Base-by-base conservation (phyloP, 2,329 filamentous ascomycete species). In the Fusarium staphyleae region DNA sequence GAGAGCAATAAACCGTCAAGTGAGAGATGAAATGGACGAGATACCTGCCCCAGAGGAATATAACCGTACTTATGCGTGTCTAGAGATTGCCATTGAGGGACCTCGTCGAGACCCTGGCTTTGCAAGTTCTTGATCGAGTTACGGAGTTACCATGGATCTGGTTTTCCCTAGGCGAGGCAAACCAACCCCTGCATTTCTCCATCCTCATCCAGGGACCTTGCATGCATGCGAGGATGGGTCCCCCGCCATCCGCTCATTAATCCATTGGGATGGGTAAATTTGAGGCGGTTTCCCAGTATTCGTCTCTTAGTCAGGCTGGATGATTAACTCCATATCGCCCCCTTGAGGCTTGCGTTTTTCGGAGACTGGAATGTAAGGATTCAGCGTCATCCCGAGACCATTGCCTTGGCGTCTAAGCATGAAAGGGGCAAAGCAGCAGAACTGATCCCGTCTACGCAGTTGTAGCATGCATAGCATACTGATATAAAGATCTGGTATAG, bases 41-140 rank as follows among this genome's bases (percentile, higher is more conserved):
- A 42, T 42, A n/a, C 19, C 24, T 22, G 4, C 19, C 19, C 19
- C 19, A 22, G 19, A 22, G 19, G 6, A 22, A 22, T 22, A 22
- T 22, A 42, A 57, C n/a, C 42, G 50, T 56, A 41, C 42, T n/a
- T n/a, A 53, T 53, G 55, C 42, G 44, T 53, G 48, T 48, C 42
- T 53, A 57, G 24, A n/a, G n/a, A n/a, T n/a, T n/a, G n/a, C n/a
- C n/a, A n/a, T n/a, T n/a, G n/a, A n/a, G n/a, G n/a, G n/a, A n/a
- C n/a, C n/a, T n/a, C n/a, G n/a, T n/a, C n/a, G n/a, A n/a, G n/a
- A n/a, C n/a, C n/a, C n/a, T n/a, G n/a, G n/a, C n/a, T n/a, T n/a
- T n/a, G n/a, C n/a, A n/a, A n/a, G n/a, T n/a, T n/a, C n/a, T n/a
- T n/a, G n/a, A n/a, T n/a, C n/a, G n/a, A n/a, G n/a, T n/a, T 36